phyloP scores from a whole-genome alignment of 495 filamentous ascomycete genomes.

The Pyrenula aspistea region DNA sequence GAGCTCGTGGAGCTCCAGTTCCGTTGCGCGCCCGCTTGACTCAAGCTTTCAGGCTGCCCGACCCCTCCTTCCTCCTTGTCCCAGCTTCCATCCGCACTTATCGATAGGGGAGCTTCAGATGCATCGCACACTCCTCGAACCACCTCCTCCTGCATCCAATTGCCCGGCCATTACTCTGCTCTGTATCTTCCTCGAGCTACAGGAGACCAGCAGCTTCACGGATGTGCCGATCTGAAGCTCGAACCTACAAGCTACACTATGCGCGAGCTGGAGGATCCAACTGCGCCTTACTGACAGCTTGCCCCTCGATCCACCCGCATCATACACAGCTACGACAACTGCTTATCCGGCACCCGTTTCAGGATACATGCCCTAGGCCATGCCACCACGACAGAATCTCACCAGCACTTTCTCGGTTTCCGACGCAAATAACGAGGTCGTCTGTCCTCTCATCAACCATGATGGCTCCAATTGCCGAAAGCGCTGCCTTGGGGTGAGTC shows the following conservation, averaged over 20 bases:
- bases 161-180: not conserved
- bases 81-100: not conserved
- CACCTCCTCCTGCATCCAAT: not conserved
- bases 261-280: not conserved
- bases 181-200: not conserved
- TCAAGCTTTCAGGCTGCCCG: not conserved
- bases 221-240: not conserved
- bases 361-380: conserved; percentile 39
- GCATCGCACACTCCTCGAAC: not conserved
- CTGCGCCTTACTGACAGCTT: not conserved
- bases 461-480: conserved; percentile 97
- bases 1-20: too few species aligned
- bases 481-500: conserved; percentile 90
- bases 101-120: not conserved
- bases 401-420: conserved; percentile 86
- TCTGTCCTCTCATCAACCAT: conserved; percentile 90
- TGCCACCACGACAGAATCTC: conserved; percentile 81
- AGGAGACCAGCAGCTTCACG: not conserved
- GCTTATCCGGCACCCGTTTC: not conserved
- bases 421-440: conserved; percentile 88
- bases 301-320: not conserved
- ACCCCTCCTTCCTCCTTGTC: not conserved
- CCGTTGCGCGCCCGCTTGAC: too few species aligned
- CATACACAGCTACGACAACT: not conserved
- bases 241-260: not conserved